phyloP scores from a whole-genome alignment of 495 filamentous ascomycete genomes.

The Penicillium riverlandense region DNA sequence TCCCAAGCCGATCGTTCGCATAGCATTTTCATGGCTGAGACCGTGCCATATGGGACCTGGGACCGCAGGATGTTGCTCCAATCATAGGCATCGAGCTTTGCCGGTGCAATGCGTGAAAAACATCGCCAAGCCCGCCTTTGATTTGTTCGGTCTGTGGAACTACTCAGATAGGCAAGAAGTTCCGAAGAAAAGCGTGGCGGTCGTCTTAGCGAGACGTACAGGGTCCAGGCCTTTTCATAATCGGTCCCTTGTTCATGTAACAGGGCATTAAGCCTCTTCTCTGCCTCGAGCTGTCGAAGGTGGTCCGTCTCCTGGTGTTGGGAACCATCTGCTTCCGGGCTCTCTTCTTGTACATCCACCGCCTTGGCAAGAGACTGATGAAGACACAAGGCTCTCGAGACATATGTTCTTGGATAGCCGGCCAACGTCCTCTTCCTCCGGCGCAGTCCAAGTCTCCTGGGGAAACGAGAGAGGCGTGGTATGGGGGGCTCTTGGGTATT shows the following conservation, averaged over 20 bases:
- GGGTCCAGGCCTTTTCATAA: conserved; percentile 30
- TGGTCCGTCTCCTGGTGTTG: too few species aligned
- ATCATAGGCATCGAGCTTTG: conserved; percentile 25
- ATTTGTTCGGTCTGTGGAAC: conserved; percentile 26
- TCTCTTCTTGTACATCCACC: not conserved
- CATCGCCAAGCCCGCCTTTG: conserved; percentile 29
- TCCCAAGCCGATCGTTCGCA: conserved; percentile 14
- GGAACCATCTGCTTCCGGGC: not conserved
- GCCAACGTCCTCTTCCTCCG: conserved; percentile 18
- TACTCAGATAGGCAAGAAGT: conserved; percentile 32
- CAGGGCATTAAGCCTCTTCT: conserved; percentile 10
- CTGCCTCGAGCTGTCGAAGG: conserved; percentile 1
- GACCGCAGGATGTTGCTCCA: conserved; percentile 4
- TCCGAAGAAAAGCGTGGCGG: conserved; percentile 17
- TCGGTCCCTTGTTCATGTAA: conserved; percentile 9
- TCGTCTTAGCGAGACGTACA: conserved; percentile 23
- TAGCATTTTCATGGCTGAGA: conserved; percentile 6
- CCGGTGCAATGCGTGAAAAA: conserved; percentile 28
- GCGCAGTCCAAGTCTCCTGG: conserved; percentile 20
- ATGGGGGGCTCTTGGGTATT: conserved; percentile 14
- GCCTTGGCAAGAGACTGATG: not conserved
- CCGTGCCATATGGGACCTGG: too few species aligned
- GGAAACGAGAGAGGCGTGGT: conserved; percentile 14
- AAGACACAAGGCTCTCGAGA: conserved; percentile 15
- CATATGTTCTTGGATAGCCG: conserved; percentile 21